phyloP scores from a whole-genome alignment of 495 filamentous ascomycete genomes.

The Daldinia loculata region DNA sequence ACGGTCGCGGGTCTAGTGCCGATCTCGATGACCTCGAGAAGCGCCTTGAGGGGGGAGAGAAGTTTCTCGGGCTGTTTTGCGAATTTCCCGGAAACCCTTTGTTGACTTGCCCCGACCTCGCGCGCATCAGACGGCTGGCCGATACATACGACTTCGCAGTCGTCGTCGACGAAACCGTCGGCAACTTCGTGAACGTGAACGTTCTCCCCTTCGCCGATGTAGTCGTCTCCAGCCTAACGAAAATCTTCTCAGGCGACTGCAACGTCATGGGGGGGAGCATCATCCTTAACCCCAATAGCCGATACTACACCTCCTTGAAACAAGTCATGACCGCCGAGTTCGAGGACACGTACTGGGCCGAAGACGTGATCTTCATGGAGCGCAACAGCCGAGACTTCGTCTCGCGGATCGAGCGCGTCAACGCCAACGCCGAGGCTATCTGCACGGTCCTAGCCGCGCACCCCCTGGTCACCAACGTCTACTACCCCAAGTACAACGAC shows the following conservation, averaged over 20 bases:
- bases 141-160: slow-evolving; percentile 88
- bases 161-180: slow-evolving; percentile 94
- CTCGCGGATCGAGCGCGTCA: slow-evolving; percentile 82
- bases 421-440: slow-evolving; percentile 84
- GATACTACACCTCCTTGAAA: slow-evolving; percentile 75
- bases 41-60: slow-evolving; percentile 75
- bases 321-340: slow-evolving; percentile 66
- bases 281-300: slow-evolving; percentile 82
- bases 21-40: slow-evolving; percentile 88
- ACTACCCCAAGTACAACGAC: slow-evolving; percentile 83
- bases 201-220: slow-evolving; percentile 89
- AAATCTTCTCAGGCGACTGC: slow-evolving; percentile 95
- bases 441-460: slow-evolving; percentile 68
- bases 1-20: slow-evolving; percentile 79
- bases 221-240: slow-evolving; percentile 92
- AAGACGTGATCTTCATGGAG: slow-evolving; percentile 94
- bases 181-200: slow-evolving; percentile 95
- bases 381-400: slow-evolving; percentile 95
- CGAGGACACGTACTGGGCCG: slow-evolving; percentile 91
- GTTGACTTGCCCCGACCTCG: slow-evolving; percentile 82
- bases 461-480: slow-evolving; percentile 76
- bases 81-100: slow-evolving; percentile 95
- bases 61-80: slow-evolving; percentile 86
- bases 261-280: slow-evolving; percentile 97
- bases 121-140: slow-evolving; percentile 79